Base-by-base conservation (phyloP, 2,329 filamentous ascomycete species). In the Ophiostoma quercus region DNA sequence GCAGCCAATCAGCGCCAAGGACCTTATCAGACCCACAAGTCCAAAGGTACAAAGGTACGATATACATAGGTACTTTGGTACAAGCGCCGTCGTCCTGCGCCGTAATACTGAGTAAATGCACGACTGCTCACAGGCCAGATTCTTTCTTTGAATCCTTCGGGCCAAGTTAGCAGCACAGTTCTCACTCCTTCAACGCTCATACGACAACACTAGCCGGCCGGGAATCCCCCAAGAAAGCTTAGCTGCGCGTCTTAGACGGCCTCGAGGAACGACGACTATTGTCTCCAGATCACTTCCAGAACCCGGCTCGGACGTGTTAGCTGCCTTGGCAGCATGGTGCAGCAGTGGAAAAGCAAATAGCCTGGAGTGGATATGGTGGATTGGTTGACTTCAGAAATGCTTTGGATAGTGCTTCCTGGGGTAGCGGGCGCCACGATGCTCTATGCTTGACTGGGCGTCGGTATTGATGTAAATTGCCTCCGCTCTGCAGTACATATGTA, bases 21-120 rank as follows among this genome's bases (percentile, higher is more conserved):
- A n/a, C 9, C 66, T 72, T 72, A 72, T 72, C 71, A 67, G 57
- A 19, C 25, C 65, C 62, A 65, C 51, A 14, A 4, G 19, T 1
- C 1, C 32, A 32, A 29, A 25, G 25, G 29, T 65, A 39, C 62
- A 39, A 22, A 6, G 32, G 34, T 65, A 65, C 62, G 11, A n/a
- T 19, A 4, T 37, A 63, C 60, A 34, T 62, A 14, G 19, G 9
- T 34, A 62, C 22, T 14, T 62, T 8, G 60, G 62, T 65, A 65
- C 62, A 41, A 22, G 16, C 16, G 39, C 25, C 39, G 39, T 14
- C 12, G 39, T 41, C 11, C 39, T 41, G 12, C 39, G 12, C 9
- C 12, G 39, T 41, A 41, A 41, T 41, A 12, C 22, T 25, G 1
- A 12, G 19, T 47, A 19, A 47, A 43, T 43, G 14, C n/a, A 57